These are phyloP conservation scores for Moricandia arvensis DNA, from an alignment of 345 rosid genomes.

Conservation along the genomic window DNA sequence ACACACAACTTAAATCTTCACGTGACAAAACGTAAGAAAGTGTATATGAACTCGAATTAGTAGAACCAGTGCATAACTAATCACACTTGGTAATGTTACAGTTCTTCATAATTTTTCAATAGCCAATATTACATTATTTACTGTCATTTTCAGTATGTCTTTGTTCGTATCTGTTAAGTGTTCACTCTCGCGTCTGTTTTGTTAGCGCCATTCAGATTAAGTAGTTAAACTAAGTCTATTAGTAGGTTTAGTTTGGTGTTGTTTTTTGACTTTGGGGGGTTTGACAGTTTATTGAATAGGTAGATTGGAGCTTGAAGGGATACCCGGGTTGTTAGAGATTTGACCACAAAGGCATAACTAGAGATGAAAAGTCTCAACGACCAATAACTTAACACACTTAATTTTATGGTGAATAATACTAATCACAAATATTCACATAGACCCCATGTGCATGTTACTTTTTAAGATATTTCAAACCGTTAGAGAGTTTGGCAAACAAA, in stretches of 20 bases:
- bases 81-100: neutral
- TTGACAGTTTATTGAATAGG: constrained; percentile 14
- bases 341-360: constrained; percentile 1
- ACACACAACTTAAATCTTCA: neutral
- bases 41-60: neutral
- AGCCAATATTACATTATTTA: neutral
- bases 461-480: constrained; percentile 2
- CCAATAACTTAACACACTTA: neutral
- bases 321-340: constrained; percentile 14
- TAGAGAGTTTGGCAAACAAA: constrained; percentile 23
- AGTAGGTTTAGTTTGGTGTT: constrained; percentile 27
- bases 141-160: neutral
- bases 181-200: neutral
- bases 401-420: neutral
- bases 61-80: neutral
- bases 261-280: constrained; percentile 21
- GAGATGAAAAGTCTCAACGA: constrained; percentile 15
- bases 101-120: neutral
- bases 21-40: neutral
- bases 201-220: neutral
- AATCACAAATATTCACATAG: neutral
- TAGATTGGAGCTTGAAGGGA: neutral
- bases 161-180: neutral
- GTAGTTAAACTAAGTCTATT: constrained; percentile 6
- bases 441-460: constrained; percentile 13